Evolutionary conservation across 306 rosid genomes (phyloP).

Genomic region (Lotus japonicus): DNA sequence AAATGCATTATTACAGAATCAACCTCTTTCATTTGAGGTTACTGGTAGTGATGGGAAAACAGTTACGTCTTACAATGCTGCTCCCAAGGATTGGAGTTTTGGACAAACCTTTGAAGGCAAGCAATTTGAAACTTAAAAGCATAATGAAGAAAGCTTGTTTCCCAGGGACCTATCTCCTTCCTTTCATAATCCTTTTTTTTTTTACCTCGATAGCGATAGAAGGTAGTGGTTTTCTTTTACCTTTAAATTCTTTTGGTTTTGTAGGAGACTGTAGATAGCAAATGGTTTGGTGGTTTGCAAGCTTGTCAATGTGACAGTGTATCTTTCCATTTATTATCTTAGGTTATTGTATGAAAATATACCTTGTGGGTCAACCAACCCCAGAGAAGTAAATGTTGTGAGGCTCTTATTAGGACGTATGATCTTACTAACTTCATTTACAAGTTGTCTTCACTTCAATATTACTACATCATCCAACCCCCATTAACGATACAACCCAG

Average conservation of each 20-base stretch:
- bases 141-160: constrained; percentile 7
- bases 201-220: constrained; percentile 5
- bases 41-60: constrained; percentile 61
- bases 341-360: constrained; percentile 16
- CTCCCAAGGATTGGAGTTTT: constrained; percentile 78
- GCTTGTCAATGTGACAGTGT: constrained; percentile 12
- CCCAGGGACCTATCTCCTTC: not conserved
- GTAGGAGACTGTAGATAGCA: constrained; percentile 25
- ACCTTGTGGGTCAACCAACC: constrained; percentile 13
- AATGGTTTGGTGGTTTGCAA: constrained; percentile 23
- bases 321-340: constrained; percentile 9
- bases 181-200: not conserved
- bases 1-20: constrained; percentile 67
- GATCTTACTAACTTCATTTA: constrained; percentile 1
- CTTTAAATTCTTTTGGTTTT: constrained; percentile 16
- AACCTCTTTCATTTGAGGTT: constrained; percentile 87
- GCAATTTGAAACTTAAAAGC: constrained; percentile 61
- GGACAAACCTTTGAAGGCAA: constrained; percentile 95
- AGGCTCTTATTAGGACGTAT: constrained; percentile 23
- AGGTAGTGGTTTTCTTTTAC: constrained; percentile 6
- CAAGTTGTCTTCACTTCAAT: constrained; percentile 13
- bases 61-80: constrained; percentile 68
- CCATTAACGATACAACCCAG: not conserved
- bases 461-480: constrained; percentile 1
- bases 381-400: constrained; percentile 7